These are phyloP conservation scores for Fusarium phyllophilum DNA, from an alignment of 2,329 filamentous ascomycete species.

Conservation along the genomic window DNA sequence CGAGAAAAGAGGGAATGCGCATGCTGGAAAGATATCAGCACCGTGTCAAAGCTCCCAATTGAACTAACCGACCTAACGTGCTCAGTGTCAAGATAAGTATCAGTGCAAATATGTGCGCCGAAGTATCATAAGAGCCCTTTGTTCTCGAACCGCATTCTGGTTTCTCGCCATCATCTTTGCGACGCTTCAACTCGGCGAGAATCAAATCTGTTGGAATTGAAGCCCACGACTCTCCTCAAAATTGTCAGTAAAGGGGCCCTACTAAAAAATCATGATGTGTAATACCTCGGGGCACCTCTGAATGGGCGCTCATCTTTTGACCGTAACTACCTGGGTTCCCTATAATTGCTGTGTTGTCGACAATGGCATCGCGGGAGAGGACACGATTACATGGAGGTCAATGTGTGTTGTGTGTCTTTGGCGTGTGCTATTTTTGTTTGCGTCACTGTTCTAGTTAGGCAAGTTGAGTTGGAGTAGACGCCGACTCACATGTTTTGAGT, in stretches of 20 bases:
- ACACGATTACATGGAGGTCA: constrained; percentile 36
- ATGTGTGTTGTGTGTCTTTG: constrained; percentile 5
- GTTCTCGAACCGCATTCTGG: constrained; percentile 65
- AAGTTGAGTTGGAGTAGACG: background rate
- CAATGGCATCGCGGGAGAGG: constrained; percentile 42
- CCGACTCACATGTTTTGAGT: constrained; percentile 36
- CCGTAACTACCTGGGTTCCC: constrained; percentile 25
- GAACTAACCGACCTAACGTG: constrained; percentile 59
- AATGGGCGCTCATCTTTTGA: constrained; percentile 32
- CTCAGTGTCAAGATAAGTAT: constrained; percentile 72
- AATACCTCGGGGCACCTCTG: constrained; percentile 37
- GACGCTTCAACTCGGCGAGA: constrained; percentile 62
- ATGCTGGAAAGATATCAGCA: constrained; percentile 56
- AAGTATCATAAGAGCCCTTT: constrained; percentile 70
- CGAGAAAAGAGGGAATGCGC: constrained; percentile 73
- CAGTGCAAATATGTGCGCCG: constrained; percentile 74
- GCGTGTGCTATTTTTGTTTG: constrained; percentile 33
- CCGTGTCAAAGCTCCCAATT: background rate
- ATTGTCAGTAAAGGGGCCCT: constrained; percentile 34
- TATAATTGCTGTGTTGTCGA: constrained; percentile 30
- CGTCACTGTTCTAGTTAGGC: constrained; percentile 35
- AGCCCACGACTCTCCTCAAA: constrained; percentile 53
- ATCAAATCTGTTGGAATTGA: constrained; percentile 63
- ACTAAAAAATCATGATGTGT: background rate
- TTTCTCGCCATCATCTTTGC: constrained; percentile 54